Conservation (phyloP, 176 grass and related monocot species). For the Elaeis guineensis region DNA sequence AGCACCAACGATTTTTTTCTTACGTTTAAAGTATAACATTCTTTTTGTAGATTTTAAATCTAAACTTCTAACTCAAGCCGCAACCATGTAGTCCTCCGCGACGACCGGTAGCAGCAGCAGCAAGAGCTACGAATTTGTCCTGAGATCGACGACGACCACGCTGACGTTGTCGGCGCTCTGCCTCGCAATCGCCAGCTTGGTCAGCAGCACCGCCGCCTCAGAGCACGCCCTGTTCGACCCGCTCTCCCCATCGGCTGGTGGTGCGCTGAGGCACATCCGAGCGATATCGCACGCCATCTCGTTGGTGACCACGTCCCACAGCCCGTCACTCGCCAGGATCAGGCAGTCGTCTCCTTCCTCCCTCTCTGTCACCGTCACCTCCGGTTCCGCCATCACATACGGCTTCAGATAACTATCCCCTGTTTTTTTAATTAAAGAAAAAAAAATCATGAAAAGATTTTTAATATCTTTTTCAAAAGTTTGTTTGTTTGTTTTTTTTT, state of each 20-base stretch:
- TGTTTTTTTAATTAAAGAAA: not conserved
- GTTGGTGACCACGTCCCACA: slow-evolving; percentile 91
- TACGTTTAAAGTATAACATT: too few relatives aligned
- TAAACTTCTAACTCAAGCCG: too few relatives aligned
- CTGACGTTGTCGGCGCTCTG: slow-evolving; percentile 74
- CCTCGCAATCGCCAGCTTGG: slow-evolving; percentile 85
- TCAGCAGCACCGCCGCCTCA: slow-evolving; percentile 79
- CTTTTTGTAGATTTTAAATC: too few relatives aligned
- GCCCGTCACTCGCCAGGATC: slow-evolving; percentile 78
- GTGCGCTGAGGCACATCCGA: slow-evolving; percentile 44
- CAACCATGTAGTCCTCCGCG: too few relatives aligned
- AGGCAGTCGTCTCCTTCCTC: slow-evolving; percentile 72
- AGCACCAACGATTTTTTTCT: too few relatives aligned
- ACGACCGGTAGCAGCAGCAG: too few relatives aligned
- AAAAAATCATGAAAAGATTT: too few relatives aligned
- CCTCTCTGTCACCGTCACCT: slow-evolving; percentile 65
- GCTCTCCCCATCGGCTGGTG: not conserved
- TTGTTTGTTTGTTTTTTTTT: too few relatives aligned
- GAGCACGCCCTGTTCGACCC: slow-evolving; percentile 64
- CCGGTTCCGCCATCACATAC: slow-evolving; percentile 67
- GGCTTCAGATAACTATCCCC: slow-evolving; percentile 88
- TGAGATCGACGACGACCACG: slow-evolving; percentile 82
- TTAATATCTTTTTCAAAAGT: too few relatives aligned
- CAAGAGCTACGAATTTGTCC: not conserved
- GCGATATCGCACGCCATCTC: slow-evolving; percentile 74